Evolutionary conservation across 2,329 filamentous ascomycete species (phyloP), one percentile per base, ranked within the genome.

Genomic region (Dactylellina sp.): DNA sequence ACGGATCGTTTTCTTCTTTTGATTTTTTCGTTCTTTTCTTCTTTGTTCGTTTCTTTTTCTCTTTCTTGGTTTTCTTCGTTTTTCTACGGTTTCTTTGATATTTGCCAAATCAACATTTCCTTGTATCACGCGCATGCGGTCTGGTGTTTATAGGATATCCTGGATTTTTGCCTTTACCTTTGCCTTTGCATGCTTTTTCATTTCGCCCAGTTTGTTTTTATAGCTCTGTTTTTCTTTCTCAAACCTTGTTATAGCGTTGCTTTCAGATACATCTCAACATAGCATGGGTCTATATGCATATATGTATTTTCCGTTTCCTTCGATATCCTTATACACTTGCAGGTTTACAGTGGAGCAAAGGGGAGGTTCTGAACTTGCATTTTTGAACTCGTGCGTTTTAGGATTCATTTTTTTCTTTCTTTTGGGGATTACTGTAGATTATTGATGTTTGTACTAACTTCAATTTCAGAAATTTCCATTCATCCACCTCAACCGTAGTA

Each of bases 321-420:
- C 52, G 60, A 72, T 72, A 72, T 72, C 59, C 52, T 63, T 60
- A 59, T 56, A 65, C 59, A 72, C 7, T 50, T 46, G 42, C 60
- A 40, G 46, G 49, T 24, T 66, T 57, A 4, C 11, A 44, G 40
- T 44, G 42, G 28, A 42, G 52, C 52, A 35, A 44, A 42, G 40
- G 50, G 52, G 18, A 39, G 12, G 9, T 14, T 3, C 46, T 59
- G 2, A 3, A 18, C 39, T 9, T 68, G 2, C 37, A 18, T 44
- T 18, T 25, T 44, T 57, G 37, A 20, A 11, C 22, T 57, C 24
- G 7, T 37, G 37, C 37, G 14, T 40, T 40, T 40, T 40, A 14
- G 37, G 37, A 16, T 40, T 40, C 9, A 16, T 40, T 3, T 12
- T 12, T 12, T 40, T 40, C 37, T 7, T 12, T 40, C 14, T 12